Evolutionary conservation across 352 stramenopile species (phyloP), one percentile per base, ranked within the genome.

Genomic region (Pythium volutum): DNA sequence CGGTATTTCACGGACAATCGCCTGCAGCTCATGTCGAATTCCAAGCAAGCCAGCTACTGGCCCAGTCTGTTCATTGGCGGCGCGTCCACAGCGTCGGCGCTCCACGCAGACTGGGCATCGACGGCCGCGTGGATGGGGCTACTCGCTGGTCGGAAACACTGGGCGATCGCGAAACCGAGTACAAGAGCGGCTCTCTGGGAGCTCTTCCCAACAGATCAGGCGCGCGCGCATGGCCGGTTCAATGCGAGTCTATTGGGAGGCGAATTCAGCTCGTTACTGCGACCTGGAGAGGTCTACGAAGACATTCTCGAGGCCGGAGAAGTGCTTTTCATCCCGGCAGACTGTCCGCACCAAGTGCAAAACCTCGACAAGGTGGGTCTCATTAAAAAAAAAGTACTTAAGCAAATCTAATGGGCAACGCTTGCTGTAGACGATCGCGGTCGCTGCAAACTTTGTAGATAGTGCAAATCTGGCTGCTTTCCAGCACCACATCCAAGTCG

Each of bases 101-200:
- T 80, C 2, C 72, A 80, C 26, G 59, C 49, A 6, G 72, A 80
- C 45, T 78, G 71, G 71, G 67, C 55, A 7, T 59, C 43, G 0
- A 75, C 68, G 0, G 55, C 71, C 9, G 71, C 71, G 7, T 78
- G 71, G 71, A 78, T 78, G 71, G 71, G 71, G 7, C 56, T 78
- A 0, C 6, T 78, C 1, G 26, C 59, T 20, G 71, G 71, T 27
- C 61, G 60, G 4, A 78, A 78, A 53, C 71, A 69, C 34, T 80
- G 69, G 69, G 46, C 70, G 0, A 77, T 80, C 43, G 60, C 70
- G 4, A 70, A 60, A 39, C 69, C 73, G 16, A 70, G 51, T n/a
- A 27, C 66, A 1, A 59, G 43, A 38, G 59, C 69, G n/a, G 56
- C 66, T 3, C 41, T 80, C 1, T 50, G 58, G 34, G 69, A 77